These are phyloP conservation scores for Candida neerlandica DNA, from an alignment of 1,139 yeast genomes.

Conservation along the genomic window DNA sequence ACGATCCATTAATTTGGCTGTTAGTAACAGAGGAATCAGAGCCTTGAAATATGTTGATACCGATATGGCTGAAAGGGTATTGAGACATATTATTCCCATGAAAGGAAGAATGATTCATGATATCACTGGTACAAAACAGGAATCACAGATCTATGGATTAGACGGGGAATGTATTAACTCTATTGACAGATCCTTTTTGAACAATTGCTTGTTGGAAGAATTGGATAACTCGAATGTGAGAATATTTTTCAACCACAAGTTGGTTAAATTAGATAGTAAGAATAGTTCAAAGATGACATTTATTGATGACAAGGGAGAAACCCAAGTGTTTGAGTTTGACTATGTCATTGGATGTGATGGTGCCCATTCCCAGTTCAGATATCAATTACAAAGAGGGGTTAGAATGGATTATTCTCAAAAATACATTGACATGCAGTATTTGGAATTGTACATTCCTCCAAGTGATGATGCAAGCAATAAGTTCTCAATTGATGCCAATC, in stretches of 20 bases:
- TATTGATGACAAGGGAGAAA: conserved; percentile 15
- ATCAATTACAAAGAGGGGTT: conserved; percentile 64
- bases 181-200: conserved; percentile 74
- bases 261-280: conserved; percentile 37
- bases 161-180: conserved; percentile 85
- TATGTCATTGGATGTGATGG: conserved; percentile 87
- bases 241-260: conserved; percentile 59
- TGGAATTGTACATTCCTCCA: conserved; percentile 78
- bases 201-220: conserved; percentile 65
- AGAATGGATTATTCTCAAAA: conserved; percentile 76
- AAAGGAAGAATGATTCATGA: conserved; percentile 89
- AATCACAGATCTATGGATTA: conserved; percentile 77
- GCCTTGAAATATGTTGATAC: conserved; percentile 67
- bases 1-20: conserved; percentile 83
- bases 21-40: conserved; percentile 78
- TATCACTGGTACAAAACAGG: conserved; percentile 56
- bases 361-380: conserved; percentile 73
- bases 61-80: conserved; percentile 55
- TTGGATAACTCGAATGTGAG: conserved; percentile 48
- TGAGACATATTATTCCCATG: conserved; percentile 77
- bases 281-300: conserved; percentile 14
- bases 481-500: conserved; percentile 68
- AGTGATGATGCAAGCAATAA: conserved; percentile 26
- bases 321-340: conserved; percentile 44
- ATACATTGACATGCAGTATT: conserved; percentile 81